Evolutionary conservation across 139 green algal species (phyloP), one percentile per base, ranked within the genome.

Genomic region (Chlorella vulgaris): DNA sequence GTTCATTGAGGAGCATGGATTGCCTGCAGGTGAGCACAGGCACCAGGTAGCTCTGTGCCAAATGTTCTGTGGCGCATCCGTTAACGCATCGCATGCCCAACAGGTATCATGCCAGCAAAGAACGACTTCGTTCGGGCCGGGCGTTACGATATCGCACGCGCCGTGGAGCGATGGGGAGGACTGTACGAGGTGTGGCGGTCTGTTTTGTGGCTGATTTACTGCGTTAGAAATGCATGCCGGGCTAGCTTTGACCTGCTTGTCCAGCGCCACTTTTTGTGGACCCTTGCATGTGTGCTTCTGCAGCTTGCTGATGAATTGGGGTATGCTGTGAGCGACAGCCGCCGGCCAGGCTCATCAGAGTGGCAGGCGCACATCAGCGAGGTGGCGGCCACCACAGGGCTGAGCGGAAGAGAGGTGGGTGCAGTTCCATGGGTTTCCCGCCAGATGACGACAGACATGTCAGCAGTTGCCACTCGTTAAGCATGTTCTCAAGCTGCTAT

Each of bases 111-210:
- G 84, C 89, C 89, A 7, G 50, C 63, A 29, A 90, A 89, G 75
- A 86, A 75, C 24, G 75, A 85, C 55, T 84, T 92, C 15, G 29
- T 88, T 39, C 36, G 74, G 61, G 84, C 83, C 18, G 80, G 70
- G 19, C 69, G 89, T 3, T 78, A 86, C 26, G 88, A 93, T 66
- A 66, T 93, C 31, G 70, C 81, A 6, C 80, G 85, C 1, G 89
- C 86, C 0, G 78, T 92, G 50, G 88, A 92, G 82, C 76, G 76
- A 33, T 91, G 84, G 86, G 89, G 89, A 22, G 89, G 89, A 8
- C 53, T 93, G 38, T 80, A 82, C 35, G 71, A 87, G 58, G 67
- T 79, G 53, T 28, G 51, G 3, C 4, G 29, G 10, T 10, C 5
- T 31, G 5, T 28, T 8, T 43, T 28, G 18, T 28, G 31, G 31